phyloP scores from a whole-genome alignment of 495 filamentous ascomycete genomes.

The Aspergillus sclerotioniger region DNA sequence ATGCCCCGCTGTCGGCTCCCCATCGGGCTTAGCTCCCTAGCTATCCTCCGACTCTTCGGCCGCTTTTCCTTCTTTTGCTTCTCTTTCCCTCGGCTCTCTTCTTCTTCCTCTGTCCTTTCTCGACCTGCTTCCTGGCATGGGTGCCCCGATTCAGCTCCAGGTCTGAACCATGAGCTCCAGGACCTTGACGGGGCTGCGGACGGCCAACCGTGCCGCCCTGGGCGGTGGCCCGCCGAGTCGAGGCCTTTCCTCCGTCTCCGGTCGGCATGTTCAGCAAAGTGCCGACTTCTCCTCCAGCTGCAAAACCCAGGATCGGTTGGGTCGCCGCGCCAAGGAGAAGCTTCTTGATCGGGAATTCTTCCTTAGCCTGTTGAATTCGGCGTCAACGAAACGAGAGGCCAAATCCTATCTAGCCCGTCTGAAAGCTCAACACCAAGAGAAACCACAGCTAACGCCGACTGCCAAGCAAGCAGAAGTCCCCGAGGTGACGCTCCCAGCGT shows the following conservation, averaged over 20 bases:
- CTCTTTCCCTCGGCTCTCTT: too few species aligned
- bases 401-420: slow-evolving; percentile 83
- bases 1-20: too few species aligned
- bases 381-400: slow-evolving; percentile 86
- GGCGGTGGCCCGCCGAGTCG: slow-evolving; percentile 20
- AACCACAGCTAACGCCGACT: slow-evolving; percentile 19
- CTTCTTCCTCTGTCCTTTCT: too few species aligned
- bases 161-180: slow-evolving; percentile 38
- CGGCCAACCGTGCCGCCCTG: slow-evolving; percentile 25
- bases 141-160: slow-evolving; percentile 2
- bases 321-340: slow-evolving; percentile 49
- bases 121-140: slow-evolving; percentile 11
- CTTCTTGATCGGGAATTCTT: slow-evolving; percentile 63
- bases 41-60: too few species aligned
- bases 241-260: slow-evolving; percentile 20
- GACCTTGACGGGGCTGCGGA: slow-evolving; percentile 34
- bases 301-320: slow-evolving; percentile 35
- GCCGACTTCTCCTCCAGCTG: slow-evolving; percentile 39
- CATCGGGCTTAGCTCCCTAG: too few species aligned
- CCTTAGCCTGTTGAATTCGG: slow-evolving; percentile 75
- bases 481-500: slow-evolving; percentile 22
- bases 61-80: too few species aligned
- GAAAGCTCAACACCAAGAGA: slow-evolving; percentile 43
- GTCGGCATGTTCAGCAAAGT: slow-evolving; percentile 28
- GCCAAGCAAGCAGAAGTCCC: slow-evolving; percentile 20